Conservation (phyloP, 257 asterid species). For the Thymus mandschuricus region DNA sequence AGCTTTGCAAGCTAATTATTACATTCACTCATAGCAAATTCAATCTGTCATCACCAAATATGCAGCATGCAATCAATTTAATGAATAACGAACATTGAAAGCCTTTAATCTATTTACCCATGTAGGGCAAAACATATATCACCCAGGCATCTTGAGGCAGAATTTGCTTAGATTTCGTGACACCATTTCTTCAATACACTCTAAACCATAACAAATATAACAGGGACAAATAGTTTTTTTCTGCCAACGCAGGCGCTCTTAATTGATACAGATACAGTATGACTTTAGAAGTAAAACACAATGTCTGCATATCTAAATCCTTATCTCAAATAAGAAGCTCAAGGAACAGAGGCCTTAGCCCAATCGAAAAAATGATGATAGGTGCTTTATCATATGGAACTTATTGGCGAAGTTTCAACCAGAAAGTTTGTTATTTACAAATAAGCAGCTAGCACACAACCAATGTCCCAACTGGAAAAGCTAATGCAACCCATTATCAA, state of each 20-base stretch:
- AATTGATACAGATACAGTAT: not conserved
- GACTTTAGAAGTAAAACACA: not conserved
- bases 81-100: not conserved
- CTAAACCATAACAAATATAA: not conserved
- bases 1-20: not conserved
- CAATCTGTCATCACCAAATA: not conserved
- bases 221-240: not conserved
- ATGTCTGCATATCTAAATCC: not conserved
- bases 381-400: slow-evolving; percentile 29
- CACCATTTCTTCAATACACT: not conserved
- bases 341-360: slow-evolving; percentile 9
- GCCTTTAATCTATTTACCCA: not conserved
- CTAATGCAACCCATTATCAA: not conserved
- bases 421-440: slow-evolving; percentile 45
- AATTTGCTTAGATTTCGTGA: too few relatives aligned
- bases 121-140: too few relatives aligned
- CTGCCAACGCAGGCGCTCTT: not conserved
- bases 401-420: slow-evolving; percentile 29
- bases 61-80: not conserved
- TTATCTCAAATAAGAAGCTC: slow-evolving; percentile 5
- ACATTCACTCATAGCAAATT: slow-evolving; percentile 7
- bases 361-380: slow-evolving; percentile 18
- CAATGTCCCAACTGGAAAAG: slow-evolving; percentile 35
- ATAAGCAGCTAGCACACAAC: slow-evolving; percentile 35
- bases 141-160: too few relatives aligned